phyloP scores from a whole-genome alignment of 225 moss, liverwort and hornwort genomes.

The Pseudisothecium myosuroides region DNA sequence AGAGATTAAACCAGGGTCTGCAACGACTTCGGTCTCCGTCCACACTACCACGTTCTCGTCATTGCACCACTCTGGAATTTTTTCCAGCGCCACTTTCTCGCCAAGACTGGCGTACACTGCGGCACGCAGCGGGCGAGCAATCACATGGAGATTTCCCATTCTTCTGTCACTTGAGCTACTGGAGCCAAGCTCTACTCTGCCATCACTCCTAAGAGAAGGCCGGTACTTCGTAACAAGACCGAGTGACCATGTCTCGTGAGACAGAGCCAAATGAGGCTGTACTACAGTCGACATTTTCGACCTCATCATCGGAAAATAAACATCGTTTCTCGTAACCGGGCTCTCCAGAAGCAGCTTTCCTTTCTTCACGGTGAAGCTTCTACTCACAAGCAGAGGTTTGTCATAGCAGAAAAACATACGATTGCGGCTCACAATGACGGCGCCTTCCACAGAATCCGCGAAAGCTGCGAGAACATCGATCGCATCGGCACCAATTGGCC shows the following conservation, averaged over 20 bases:
- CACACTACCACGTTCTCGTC: background rate
- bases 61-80: slow-evolving; percentile 1
- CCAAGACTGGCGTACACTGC: slow-evolving; percentile 4
- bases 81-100: background rate
- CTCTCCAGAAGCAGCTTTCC: background rate
- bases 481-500: background rate
- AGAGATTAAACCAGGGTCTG: background rate
- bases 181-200: background rate
- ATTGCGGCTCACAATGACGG: slow-evolving; percentile 9
- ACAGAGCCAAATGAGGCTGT: background rate
- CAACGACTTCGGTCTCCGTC: background rate
- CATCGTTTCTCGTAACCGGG: background rate
- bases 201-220: background rate
- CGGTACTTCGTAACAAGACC: background rate
- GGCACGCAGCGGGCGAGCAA: slow-evolving; percentile 14
- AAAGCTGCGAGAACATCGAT: slow-evolving; percentile 8
- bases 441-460: background rate
- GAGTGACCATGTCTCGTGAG: background rate
- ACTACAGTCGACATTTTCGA: background rate
- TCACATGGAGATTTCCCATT: background rate
- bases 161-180: slow-evolving; percentile 5
- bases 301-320: background rate
- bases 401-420: background rate
- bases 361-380: background rate
- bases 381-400: background rate